phyloP scores from a whole-genome alignment of 2,329 filamentous ascomycete species.

The Apiospora hydei region DNA sequence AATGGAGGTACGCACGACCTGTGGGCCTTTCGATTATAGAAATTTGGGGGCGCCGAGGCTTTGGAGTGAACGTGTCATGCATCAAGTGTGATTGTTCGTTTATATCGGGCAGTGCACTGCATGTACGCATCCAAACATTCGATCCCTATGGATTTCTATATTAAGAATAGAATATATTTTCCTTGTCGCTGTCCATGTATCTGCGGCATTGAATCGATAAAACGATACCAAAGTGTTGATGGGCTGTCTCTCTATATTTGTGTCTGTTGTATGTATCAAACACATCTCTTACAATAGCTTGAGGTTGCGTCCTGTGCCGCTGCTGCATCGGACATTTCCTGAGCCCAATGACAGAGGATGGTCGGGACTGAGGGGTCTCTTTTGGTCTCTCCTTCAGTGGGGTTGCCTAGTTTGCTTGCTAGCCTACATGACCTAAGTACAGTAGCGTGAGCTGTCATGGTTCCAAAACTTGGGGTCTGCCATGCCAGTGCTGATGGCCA shows the following conservation, averaged over 20 bases:
- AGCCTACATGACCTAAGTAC: too few species aligned
- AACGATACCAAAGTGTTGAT: background rate
- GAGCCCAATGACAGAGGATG: background rate
- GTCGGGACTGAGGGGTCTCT: background rate
- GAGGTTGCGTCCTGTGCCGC: background rate
- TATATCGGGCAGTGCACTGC: background rate
- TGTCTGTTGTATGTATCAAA: background rate
- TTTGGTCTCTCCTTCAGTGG: background rate
- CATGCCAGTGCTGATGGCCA: background rate
- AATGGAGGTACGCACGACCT: background rate
- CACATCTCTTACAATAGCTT: background rate
- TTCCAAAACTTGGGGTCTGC: slow-evolving; percentile 17
- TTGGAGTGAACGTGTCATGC: background rate
- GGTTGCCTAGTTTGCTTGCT: background rate
- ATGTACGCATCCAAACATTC: background rate
- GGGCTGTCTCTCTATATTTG: background rate
- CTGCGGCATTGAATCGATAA: background rate
- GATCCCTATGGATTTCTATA: background rate
- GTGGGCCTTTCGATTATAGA: background rate
- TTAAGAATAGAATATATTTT: too few species aligned
- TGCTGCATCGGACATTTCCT: slow-evolving; percentile 18
- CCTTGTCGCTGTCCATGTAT: background rate
- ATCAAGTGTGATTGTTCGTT: background rate
- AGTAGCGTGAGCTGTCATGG: background rate
- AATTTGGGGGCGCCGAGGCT: background rate